Percentiles rank a stretch among this genome's conserved stretches.
phyloP scores from a whole-genome alignment of 768 basidiomycete species.

The Pholiota microspora region DNA sequence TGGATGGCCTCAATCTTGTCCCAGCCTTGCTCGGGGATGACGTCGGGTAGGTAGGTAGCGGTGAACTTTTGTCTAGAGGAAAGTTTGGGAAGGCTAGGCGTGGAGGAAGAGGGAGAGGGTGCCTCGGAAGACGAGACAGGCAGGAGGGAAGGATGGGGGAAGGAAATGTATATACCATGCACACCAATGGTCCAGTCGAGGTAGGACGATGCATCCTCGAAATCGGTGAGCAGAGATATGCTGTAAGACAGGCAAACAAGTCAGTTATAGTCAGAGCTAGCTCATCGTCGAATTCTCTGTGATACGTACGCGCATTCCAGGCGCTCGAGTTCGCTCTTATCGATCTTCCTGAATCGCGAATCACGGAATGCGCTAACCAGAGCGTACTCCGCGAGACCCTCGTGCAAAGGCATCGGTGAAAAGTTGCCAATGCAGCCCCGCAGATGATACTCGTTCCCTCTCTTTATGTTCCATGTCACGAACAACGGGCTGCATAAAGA shows the following conservation, averaged over 20 bases:
- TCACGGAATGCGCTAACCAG: conserved; percentile 90
- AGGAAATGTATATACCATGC: conserved; percentile 90
- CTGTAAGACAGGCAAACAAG: conserved; percentile 35
- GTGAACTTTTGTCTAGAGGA: conserved; percentile 62
- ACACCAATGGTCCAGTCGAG: conserved; percentile 92
- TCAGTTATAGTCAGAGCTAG: conserved; percentile 1
- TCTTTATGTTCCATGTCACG: conserved; percentile 90
- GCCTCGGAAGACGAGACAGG: conserved; percentile 57
- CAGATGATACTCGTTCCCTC: conserved; percentile 60
- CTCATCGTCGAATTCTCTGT: no score
- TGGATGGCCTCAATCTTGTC: conserved; percentile 85
- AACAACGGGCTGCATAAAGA: conserved; percentile 72
- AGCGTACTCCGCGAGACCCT: conserved; percentile 88
- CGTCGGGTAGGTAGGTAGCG: conserved; percentile 92
- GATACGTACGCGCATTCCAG: conserved; percentile 85
- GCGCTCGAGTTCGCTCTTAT: conserved; percentile 67
- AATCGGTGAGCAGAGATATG: conserved; percentile 90
- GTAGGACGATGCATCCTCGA: conserved; percentile 80
- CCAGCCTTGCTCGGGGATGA: conserved; percentile 94
- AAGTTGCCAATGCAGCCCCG: conserved; percentile 97
- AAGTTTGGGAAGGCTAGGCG: conserved; percentile 52
- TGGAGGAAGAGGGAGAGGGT: conserved; percentile 72
- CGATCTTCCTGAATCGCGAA: conserved; percentile 79
- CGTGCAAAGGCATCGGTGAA: conserved; percentile 64
- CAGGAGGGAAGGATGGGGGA: conserved; percentile 70